Evolutionary conservation across 1,139 yeast genomes (phyloP), one percentile per base, ranked within the genome.

Genomic region (Yamadazyma spencermartinsiae): DNA sequence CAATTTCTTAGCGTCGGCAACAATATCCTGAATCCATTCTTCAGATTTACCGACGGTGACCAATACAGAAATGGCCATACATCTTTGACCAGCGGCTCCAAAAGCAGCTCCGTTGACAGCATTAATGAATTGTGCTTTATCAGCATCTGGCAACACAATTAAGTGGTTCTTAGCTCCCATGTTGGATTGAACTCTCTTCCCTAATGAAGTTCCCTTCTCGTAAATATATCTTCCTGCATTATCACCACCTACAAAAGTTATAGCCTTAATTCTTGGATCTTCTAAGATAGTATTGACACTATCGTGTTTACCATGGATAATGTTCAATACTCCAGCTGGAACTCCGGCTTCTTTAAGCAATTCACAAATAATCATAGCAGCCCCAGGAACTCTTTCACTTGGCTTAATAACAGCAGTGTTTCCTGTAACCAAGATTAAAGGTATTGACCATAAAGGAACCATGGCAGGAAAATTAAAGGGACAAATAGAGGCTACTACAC

Each of bases 71-170:
- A 85, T 80, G 11, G 90, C 90, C 90, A 84, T 83, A 63, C 92
- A 83, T 60, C 92, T 76, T 67, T 83, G 90, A 43, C 92, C 92
- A 25, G 90, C 90, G 43, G 92, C 92, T 30, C 92, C 92, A 54
- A 85, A 84, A 16, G 88, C 87, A 32, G 92, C 89, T 34, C 90
- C 90, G 40, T 72, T 81, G 32, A 83, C 65, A 19, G 87, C 82
- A 56, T 80, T 81, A 48, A 84, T 64, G 41, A 86, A 80, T 49
- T 80, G 85, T 46, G 65, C 61, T 59, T 79, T 80, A 63, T 80
- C 76, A 24, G 90, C 88, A 54, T 83, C 90, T 7, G 89, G 89
- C 48, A 81, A 72, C 23, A 82, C 78, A 37, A 83, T 79, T 57
- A 84, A 79, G 60, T 83, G 90, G 67, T 83, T 83, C 64, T 83